phyloP scores from a whole-genome alignment of 2,329 filamentous ascomycete genomes.

The Aspergillus alliaceus region DNA sequence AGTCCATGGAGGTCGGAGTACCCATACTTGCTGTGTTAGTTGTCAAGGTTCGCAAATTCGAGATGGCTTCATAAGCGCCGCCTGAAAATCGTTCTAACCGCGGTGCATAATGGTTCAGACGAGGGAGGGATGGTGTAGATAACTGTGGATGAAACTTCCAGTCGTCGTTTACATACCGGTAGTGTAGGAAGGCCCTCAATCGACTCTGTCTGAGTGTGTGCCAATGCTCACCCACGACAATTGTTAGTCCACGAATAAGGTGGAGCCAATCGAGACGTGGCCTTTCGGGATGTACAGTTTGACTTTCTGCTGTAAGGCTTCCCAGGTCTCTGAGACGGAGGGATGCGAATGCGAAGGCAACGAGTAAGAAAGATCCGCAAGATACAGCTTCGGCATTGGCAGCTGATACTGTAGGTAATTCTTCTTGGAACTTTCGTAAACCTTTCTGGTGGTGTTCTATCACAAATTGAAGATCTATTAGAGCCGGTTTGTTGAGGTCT shows the following conservation, averaged over 20 bases:
- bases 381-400: slow-evolving; percentile 14
- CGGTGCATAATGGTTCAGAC: neutral
- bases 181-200: slow-evolving; percentile 10
- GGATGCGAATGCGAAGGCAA: slow-evolving; percentile 23
- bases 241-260: slow-evolving; percentile 14
- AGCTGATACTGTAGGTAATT: slow-evolving; percentile 3
- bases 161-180: slow-evolving; percentile 16
- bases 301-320: no score
- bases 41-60: neutral
- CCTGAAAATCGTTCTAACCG: neutral
- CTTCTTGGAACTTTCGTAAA: slow-evolving; percentile 15
- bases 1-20: neutral
- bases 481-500: no score
- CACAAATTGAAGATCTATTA: slow-evolving; percentile 2
- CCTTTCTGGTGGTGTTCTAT: slow-evolving; percentile 24
- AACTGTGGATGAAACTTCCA: slow-evolving; percentile 12
- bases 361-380: slow-evolving; percentile 18
- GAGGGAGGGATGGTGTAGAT: neutral
- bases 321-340: slow-evolving; percentile 4
- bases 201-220: slow-evolving; percentile 8
- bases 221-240: slow-evolving; percentile 15
- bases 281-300: neutral
- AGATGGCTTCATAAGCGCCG: neutral
- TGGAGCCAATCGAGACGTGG: slow-evolving; percentile 18
- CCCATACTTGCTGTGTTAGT: neutral